These are phyloP conservation scores for Periconia digitata DNA, from an alignment of 2,329 filamentous ascomycete genomes.

Conservation along the genomic window DNA sequence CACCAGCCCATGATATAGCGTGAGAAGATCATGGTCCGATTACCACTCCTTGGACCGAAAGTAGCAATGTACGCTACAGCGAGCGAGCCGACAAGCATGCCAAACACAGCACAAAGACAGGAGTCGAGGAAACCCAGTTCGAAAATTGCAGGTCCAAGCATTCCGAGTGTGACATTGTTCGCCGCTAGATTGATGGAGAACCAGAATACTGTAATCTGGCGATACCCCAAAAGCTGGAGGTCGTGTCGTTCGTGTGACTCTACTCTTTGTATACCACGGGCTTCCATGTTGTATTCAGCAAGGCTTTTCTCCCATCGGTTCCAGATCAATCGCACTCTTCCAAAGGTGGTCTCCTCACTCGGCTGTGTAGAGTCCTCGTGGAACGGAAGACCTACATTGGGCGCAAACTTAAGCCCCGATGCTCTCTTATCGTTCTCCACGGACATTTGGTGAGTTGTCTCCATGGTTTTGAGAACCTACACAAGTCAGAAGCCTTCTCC, in stretches of 20 bases:
- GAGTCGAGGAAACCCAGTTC: conserved; percentile 61
- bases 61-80: conserved; percentile 63
- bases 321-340: conserved; percentile 23
- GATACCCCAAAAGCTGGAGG: conserved; percentile 54
- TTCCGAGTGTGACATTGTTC: conserved; percentile 66
- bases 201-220: conserved; percentile 62
- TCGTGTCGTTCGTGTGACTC: conserved; percentile 57
- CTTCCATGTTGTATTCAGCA: conserved; percentile 58
- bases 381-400: conserved; percentile 26
- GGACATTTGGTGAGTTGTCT: conserved; percentile 10
- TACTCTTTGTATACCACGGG: conserved; percentile 62
- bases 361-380: conserved; percentile 9
- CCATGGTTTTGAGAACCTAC: conserved; percentile 31
- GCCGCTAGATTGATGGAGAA: conserved; percentile 64
- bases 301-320: conserved; percentile 45
- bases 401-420: conserved; percentile 23
- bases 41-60: conserved; percentile 63
- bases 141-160: conserved; percentile 62
- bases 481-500: conserved; percentile 34
- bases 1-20: conserved; percentile 64
- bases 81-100: conserved; percentile 57
- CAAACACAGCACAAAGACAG: conserved; percentile 59
- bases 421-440: conserved; percentile 22
- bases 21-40: conserved; percentile 63
- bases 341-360: conserved; percentile 5